Conservation (phyloP, 768 basidiomycete genomes). For the Tubosaeta sp. region DNA sequence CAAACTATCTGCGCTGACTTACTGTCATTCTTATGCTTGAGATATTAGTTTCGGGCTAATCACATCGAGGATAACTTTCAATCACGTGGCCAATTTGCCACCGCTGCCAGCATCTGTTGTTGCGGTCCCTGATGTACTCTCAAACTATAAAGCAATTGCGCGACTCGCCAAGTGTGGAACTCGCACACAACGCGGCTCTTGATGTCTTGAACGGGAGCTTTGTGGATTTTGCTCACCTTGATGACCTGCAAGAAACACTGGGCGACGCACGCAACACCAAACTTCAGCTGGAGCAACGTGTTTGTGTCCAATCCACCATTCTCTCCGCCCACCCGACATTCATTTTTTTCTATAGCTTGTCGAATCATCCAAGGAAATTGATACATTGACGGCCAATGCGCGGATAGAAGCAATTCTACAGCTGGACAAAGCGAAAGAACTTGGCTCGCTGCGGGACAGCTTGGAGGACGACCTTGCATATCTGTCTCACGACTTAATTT, state of each 20-base stretch:
- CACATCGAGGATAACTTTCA: conserved; percentile 7
- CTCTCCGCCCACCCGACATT: conserved; percentile 10
- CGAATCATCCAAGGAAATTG: conserved; percentile 46
- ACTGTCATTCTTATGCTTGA: too few species aligned
- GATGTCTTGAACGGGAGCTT: conserved; percentile 44
- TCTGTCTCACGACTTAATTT: conserved; percentile 61
- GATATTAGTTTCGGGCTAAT: too few species aligned
- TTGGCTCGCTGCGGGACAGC: conserved; percentile 72
- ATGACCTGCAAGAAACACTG: conserved; percentile 43
- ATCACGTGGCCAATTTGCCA: conserved; percentile 14
- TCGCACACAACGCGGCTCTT: conserved; percentile 33
- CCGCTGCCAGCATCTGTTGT: neutral
- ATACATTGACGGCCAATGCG: conserved; percentile 45
- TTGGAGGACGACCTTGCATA: conserved; percentile 74
- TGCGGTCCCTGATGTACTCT: conserved; percentile 33
- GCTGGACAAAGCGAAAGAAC: conserved; percentile 62
- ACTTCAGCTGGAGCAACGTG: conserved; percentile 41
- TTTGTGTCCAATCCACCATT: conserved; percentile 32
- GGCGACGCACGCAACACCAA: conserved; percentile 37
- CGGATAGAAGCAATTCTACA: conserved; percentile 44
- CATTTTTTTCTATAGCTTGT: conserved; percentile 50
- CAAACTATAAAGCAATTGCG: conserved; percentile 45
- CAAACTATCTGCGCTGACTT: too few species aligned
- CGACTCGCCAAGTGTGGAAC: conserved; percentile 43
- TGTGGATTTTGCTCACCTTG: conserved; percentile 47